Base-by-base conservation (phyloP, 2,329 filamentous ascomycete species). In the Pseudogymnoascus verrucosus region DNA sequence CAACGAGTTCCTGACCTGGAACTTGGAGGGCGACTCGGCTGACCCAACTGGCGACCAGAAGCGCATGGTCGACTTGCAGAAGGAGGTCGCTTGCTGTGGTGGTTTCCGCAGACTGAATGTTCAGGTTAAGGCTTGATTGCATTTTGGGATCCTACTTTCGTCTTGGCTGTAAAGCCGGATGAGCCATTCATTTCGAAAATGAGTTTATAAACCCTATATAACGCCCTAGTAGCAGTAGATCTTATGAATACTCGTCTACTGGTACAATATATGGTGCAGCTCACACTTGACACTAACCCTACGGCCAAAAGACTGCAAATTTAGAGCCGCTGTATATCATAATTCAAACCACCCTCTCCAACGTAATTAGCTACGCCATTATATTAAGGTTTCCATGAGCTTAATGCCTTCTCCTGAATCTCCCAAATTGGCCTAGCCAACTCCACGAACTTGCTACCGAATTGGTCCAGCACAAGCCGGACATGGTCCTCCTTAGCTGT, bases 31-130 rank as follows among this genome's bases (percentile, higher is more conserved):
- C 0, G 89, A 90, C 61, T 88, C 87, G 0, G 73, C 75, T 44
- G 88, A 91, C 73, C 89, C 89, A 0, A 80, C 76, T 1, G 88
- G 86, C 10, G 89, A 92, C 70, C 89, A 92, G 83, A 89, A 88
- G 82, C 81, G 82, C 40, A 91, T 91, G 85, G 84, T 80, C 3
- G 79, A 80, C 69, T 76, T 91, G 69, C 89, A 91, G 79, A 80
- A 86, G 75, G 79, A 84, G 63, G 83, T 91, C 67, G 86, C 87
- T 60, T 75, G 74, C 44, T 76, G 82, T 42, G 89, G 89, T 47
- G 89, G 89, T 2, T 91, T 87, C 75, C 79, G 78, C 62, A 76
- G 84, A 51, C 75, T 85, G 57, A 70, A 69, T 44, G 40, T 67
- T 51, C 26, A 36, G 10, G 60, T 64, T 21, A 36, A 61, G 54